phyloP scores from a whole-genome alignment of 208 protist species.

The Trypanosoma theileri region DNA sequence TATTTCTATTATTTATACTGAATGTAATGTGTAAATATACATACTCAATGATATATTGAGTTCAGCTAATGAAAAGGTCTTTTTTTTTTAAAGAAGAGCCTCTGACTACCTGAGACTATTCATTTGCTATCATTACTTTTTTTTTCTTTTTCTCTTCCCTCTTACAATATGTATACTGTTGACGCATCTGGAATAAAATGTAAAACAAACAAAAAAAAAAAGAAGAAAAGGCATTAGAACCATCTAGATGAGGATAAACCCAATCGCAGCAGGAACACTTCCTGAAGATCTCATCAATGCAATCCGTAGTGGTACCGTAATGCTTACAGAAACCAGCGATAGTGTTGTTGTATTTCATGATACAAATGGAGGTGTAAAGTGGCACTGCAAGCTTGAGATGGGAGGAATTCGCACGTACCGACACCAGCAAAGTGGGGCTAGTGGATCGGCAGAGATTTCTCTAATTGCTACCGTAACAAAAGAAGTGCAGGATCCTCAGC shows the following conservation, averaged over 20 bases:
- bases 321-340: background rate
- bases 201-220: background rate
- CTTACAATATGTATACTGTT: background rate
- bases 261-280: conserved; percentile 24
- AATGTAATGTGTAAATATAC: background rate
- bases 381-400: conserved; percentile 3
- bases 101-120: background rate
- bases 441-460: conserved; percentile 9
- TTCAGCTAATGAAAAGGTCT: too few species aligned
- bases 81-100: background rate
- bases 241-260: conserved; percentile 5
- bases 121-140: too few species aligned
- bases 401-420: background rate
- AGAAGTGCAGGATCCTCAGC: background rate
- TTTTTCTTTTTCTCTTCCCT: conserved; percentile 4
- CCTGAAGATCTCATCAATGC: conserved; percentile 32
- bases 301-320: conserved; percentile 25
- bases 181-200: too few species aligned
- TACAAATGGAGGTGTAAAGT: background rate
- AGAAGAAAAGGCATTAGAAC: background rate
- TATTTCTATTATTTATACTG: too few species aligned
- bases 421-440: conserved; percentile 16
- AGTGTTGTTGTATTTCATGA: conserved; percentile 19
- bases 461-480: conserved; percentile 13
- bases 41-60: background rate